Percentiles rank a stretch among this genome's conserved stretches.
These are phyloP conservation scores for Sporisorium graminicola DNA, from an alignment of 1,284 basidiomycete species.

Conservation along the genomic window DNA sequence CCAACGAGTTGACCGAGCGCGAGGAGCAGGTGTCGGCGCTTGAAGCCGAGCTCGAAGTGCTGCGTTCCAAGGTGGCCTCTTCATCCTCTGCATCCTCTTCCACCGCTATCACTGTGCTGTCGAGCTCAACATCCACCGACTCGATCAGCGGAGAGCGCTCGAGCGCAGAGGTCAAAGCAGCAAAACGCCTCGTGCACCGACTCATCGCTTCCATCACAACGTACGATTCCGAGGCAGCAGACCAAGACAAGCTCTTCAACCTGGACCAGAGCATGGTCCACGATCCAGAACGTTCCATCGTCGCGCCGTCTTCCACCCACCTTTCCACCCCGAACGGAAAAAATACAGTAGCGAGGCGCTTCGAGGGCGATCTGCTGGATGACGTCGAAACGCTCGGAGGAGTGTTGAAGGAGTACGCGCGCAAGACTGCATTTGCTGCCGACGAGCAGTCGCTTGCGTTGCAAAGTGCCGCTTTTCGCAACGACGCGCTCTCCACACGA, in stretches of 20 bases:
- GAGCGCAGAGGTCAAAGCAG: constrained; percentile 15
- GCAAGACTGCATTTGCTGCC: constrained; percentile 6
- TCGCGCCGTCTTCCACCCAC: constrained; percentile 9
- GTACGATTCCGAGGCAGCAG: constrained; percentile 1
- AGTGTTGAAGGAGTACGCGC: constrained; percentile 17
- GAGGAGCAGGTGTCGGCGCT: constrained; percentile 8
- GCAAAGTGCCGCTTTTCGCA: neutral
- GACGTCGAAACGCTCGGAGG: constrained; percentile 19
- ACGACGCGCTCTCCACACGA: neutral
- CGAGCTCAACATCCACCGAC: constrained; percentile 12
- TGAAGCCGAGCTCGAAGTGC: neutral
- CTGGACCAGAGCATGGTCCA: constrained; percentile 30
- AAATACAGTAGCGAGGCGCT: constrained; percentile 1
- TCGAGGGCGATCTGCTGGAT: constrained; percentile 34
- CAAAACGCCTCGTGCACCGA: constrained; percentile 21
- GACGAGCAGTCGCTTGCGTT: constrained; percentile 20
- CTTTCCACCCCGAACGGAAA: constrained; percentile 32
- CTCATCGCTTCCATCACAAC: constrained; percentile 9
- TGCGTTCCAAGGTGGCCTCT: neutral
- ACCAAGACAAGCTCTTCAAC: constrained; percentile 3
- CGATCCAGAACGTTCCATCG: constrained; percentile 29
- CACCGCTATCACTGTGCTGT: neutral
- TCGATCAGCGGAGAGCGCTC: neutral
- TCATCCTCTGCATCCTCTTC: constrained; percentile 19
- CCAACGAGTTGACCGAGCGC: constrained; percentile 11